A percentile compares a stretch with the other conserved stretches of the same genome.
Evolutionary conservation across 208 protist species (phyloP).

Genomic region (Crithidia bombi): DNA sequence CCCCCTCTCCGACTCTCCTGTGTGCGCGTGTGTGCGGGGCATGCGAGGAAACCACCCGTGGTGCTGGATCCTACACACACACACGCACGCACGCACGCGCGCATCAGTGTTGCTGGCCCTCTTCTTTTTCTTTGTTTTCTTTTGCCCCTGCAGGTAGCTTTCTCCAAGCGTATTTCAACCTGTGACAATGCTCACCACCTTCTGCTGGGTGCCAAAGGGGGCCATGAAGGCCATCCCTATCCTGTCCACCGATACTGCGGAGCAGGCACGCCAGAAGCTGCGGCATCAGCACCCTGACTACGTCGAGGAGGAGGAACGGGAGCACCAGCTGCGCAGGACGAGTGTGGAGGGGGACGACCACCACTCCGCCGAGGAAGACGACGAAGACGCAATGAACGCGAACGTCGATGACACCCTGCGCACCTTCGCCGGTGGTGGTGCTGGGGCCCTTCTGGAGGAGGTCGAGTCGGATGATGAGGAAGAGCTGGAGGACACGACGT

Average conservation of each 20-base stretch:
- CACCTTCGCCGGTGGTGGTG: conserved; percentile 71
- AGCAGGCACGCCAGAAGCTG: conserved; percentile 75
- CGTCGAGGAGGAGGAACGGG: conserved; percentile 53
- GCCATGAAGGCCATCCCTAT: conserved; percentile 84
- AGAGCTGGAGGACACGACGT: conserved; percentile 88
- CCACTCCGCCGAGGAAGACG: conserved; percentile 33
- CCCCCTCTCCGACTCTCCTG: too few relatives aligned
- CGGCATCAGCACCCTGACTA: conserved; percentile 70
- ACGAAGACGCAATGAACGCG: conserved; percentile 41
- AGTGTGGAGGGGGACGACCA: conserved; percentile 11
- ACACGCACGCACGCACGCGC: too few relatives aligned
- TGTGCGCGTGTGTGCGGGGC: too few relatives aligned
- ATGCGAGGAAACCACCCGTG: too few relatives aligned
- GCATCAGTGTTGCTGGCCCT: too few relatives aligned
- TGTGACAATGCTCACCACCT: conserved; percentile 80
- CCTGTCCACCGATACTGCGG: conserved; percentile 76
- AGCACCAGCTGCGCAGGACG: conserved; percentile 6
- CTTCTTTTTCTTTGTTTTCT: too few relatives aligned
- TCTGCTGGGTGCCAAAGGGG: conserved; percentile 86
- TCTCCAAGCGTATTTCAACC: too few relatives aligned
- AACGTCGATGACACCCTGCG: conserved; percentile 63
- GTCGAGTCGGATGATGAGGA: conserved; percentile 89
- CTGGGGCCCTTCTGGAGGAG: conserved; percentile 73
- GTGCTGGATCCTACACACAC: too few relatives aligned
- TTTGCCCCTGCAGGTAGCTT: too few relatives aligned